Conservation (phyloP, 163 green algal genomes). For the Trebouxia gelatinosa region DNA sequence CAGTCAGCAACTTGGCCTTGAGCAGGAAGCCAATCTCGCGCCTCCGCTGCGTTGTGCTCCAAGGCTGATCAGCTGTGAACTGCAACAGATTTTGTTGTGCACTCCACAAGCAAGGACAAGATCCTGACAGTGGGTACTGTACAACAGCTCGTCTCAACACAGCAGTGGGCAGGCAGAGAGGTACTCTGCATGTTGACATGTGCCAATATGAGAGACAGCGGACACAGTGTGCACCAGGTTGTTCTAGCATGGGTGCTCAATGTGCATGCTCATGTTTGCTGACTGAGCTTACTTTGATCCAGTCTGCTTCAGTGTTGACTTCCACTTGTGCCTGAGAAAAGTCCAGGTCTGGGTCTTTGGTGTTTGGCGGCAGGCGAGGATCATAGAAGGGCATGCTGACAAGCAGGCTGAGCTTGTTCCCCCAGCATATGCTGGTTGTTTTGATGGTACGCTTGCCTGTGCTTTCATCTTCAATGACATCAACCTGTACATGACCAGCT, state of each 20-base stretch:
- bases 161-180: no score
- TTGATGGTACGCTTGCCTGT: constrained; percentile 40
- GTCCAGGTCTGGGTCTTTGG: constrained; percentile 56
- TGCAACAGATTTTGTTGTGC: no score
- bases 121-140: no score
- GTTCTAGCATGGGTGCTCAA: no score
- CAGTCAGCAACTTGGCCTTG: constrained; percentile 49
- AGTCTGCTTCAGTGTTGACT: constrained; percentile 49
- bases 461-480: constrained; percentile 36
- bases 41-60: constrained; percentile 46
- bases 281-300: no score
- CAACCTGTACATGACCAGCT: constrained; percentile 32
- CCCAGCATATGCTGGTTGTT: constrained; percentile 56
- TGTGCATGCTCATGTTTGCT: no score
- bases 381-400: constrained; percentile 56
- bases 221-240: no score
- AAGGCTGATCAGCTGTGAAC: constrained; percentile 63
- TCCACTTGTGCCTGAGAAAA: constrained; percentile 51
- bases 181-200: no score
- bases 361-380: constrained; percentile 47
- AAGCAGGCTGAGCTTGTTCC: constrained; percentile 62
- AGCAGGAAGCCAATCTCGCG: constrained; percentile 33
- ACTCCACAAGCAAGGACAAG: no score
- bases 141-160: no score
- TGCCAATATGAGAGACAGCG: no score